Conservation (phyloP, 345 rosid genomes). For the Gossypium sturtianum region DNA sequence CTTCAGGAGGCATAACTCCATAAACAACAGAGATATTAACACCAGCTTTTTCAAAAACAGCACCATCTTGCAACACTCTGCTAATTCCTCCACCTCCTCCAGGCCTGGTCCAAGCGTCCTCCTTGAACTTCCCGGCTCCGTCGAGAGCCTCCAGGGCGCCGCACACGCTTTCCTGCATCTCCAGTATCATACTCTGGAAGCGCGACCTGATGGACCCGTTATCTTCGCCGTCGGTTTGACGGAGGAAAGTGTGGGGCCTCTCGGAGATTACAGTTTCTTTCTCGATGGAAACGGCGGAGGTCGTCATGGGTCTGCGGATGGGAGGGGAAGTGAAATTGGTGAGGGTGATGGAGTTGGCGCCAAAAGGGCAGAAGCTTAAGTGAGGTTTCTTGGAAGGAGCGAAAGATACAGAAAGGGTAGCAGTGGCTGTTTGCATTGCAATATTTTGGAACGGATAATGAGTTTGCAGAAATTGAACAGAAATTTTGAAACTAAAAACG, state of each 20-base stretch:
- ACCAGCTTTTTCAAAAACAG: conserved; percentile 93
- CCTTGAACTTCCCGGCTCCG: conserved; percentile 66
- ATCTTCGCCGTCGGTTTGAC: conserved; percentile 50
- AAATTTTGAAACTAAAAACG: too few relatives aligned
- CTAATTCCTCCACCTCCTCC: conserved; percentile 99
- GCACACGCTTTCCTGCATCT: conserved; percentile 76
- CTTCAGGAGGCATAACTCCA: conserved; percentile 99
- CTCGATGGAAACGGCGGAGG: conserved; percentile 60
- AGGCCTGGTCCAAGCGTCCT: conserved; percentile 96
- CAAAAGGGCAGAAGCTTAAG: background rate
- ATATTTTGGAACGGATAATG: background rate
- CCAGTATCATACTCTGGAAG: conserved; percentile 61
- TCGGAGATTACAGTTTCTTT: conserved; percentile 56
- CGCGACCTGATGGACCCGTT: conserved; percentile 51
- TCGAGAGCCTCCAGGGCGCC: conserved; percentile 61
- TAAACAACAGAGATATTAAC: conserved; percentile 95
- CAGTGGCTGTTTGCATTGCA: conserved; percentile 15
- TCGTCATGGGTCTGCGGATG: background rate
- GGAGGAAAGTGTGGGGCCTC: conserved; percentile 72
- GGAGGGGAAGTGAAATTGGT: background rate
- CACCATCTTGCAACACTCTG: conserved; percentile 84
- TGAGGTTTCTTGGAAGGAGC: conserved; percentile 3
- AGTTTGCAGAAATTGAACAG: background rate
- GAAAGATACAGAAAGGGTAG: conserved; percentile 14
- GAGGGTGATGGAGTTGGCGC: background rate